Percentiles rank a stretch among this genome's conserved stretches.
These are phyloP conservation scores for Madurella fahalii DNA, from an alignment of 2,329 filamentous ascomycete genomes.

Conservation along the genomic window DNA sequence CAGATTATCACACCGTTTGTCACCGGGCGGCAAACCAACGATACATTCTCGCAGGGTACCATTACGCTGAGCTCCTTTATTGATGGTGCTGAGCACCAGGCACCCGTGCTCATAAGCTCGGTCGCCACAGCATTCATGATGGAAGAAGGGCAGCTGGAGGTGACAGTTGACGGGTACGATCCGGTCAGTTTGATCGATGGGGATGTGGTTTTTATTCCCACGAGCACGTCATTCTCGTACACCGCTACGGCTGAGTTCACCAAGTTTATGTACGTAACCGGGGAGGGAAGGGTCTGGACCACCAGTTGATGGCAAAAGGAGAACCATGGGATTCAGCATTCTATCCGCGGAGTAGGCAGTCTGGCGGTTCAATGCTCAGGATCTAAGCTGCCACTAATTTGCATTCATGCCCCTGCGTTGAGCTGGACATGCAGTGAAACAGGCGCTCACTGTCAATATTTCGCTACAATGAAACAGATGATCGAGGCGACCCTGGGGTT, in stretches of 20 bases:
- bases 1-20: constrained; percentile 43
- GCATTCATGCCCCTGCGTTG: too few relatives aligned
- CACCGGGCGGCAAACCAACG: constrained; percentile 36
- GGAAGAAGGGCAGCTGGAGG: constrained; percentile 17
- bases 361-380: background rate
- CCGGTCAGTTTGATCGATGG: constrained; percentile 14
- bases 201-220: constrained; percentile 18
- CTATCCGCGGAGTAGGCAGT: background rate
- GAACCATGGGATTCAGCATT: background rate
- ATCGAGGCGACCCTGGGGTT: too few relatives aligned
- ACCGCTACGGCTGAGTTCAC: constrained; percentile 16
- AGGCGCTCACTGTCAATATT: too few relatives aligned
- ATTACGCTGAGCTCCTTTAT: constrained; percentile 32
- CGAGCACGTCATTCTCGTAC: constrained; percentile 14
- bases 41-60: constrained; percentile 42
- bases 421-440: too few relatives aligned
- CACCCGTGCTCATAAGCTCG: background rate
- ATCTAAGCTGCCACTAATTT: constrained; percentile 1
- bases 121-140: constrained; percentile 18
- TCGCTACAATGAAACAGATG: too few relatives aligned
- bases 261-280: constrained; percentile 21
- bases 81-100: background rate
- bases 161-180: constrained; percentile 15
- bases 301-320: constrained; percentile 9
- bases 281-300: constrained; percentile 16